A percentile compares a stretch with the other conserved stretches of the same genome.
phyloP scores from a whole-genome alignment of 1,139 yeast genomes.

The Hemisphaericaspora subhashii region DNA sequence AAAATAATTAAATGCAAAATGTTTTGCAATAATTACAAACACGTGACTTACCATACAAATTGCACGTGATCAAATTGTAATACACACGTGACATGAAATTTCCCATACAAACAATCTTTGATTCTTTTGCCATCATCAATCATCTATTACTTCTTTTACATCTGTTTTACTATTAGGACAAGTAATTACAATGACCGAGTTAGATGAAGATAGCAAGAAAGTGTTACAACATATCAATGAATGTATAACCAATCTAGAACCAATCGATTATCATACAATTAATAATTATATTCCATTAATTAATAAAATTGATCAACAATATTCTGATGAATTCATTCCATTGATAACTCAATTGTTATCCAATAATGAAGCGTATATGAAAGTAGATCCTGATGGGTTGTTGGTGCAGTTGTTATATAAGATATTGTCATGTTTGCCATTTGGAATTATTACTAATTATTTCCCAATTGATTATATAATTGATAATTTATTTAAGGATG shows the following conservation, averaged over 20 bases:
- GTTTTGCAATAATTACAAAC: too few relatives aligned
- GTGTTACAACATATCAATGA: conserved; percentile 9
- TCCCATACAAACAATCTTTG: too few relatives aligned
- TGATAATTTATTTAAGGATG: conserved; percentile 13
- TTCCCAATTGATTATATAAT: conserved; percentile 26
- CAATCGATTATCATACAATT: conserved; percentile 12
- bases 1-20: too few relatives aligned
- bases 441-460: conserved; percentile 18
- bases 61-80: too few relatives aligned
- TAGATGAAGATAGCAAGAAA: conserved; percentile 8
- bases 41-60: too few relatives aligned
- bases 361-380: conserved; percentile 17
- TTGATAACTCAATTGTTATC: conserved; percentile 13
- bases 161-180: too few relatives aligned
- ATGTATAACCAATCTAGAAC: conserved; percentile 7
- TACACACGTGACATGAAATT: too few relatives aligned
- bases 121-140: neutral
- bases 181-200: conserved; percentile 1
- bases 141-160: neutral
- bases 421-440: conserved; percentile 20
- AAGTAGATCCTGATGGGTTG: conserved; percentile 23
- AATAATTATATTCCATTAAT: conserved; percentile 13
- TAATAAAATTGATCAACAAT: conserved; percentile 4
- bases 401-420: conserved; percentile 24
- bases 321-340: conserved; percentile 10